These are phyloP conservation scores for Boletus vermiculosoides DNA, from an alignment of 768 basidiomycete genomes.

Conservation along the genomic window DNA sequence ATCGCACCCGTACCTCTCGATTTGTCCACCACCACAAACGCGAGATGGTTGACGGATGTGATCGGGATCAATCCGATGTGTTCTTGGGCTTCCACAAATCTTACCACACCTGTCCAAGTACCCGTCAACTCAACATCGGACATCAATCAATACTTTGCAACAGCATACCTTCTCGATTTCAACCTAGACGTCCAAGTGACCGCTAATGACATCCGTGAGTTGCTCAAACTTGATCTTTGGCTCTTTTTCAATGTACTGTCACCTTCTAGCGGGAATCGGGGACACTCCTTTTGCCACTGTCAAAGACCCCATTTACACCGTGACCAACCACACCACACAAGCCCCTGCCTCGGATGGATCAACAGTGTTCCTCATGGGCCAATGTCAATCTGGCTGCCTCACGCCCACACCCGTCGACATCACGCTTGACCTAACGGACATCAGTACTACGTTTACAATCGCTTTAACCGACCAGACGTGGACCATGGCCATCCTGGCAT, in stretches of 20 bases:
- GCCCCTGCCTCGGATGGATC: slow-evolving; percentile 20
- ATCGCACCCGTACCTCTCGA: slow-evolving; percentile 22
- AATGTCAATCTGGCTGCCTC: slow-evolving; percentile 22
- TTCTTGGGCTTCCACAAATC: slow-evolving; percentile 29
- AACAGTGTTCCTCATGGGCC: slow-evolving; percentile 20
- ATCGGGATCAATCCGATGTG: slow-evolving; percentile 27
- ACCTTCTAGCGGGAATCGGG: not conserved
- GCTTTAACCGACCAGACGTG: slow-evolving; percentile 17
- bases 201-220: slow-evolving; percentile 4
- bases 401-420: not conserved
- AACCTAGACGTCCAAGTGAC: slow-evolving; percentile 19
- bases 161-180: slow-evolving; percentile 15
- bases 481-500: slow-evolving; percentile 22
- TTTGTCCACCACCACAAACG: slow-evolving; percentile 14
- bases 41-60: slow-evolving; percentile 32
- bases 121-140: slow-evolving; percentile 6
- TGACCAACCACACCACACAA: slow-evolving; percentile 26
- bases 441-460: slow-evolving; percentile 15
- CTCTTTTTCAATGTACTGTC: not conserved
- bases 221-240: not conserved
- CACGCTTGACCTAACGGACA: slow-evolving; percentile 13
- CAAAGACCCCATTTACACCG: not conserved
- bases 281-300: slow-evolving; percentile 2
- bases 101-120: slow-evolving; percentile 15
- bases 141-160: not conserved